These are phyloP conservation scores for Aspergillus egyptiacus DNA, from an alignment of 495 filamentous ascomycete species.

Conservation along the genomic window DNA sequence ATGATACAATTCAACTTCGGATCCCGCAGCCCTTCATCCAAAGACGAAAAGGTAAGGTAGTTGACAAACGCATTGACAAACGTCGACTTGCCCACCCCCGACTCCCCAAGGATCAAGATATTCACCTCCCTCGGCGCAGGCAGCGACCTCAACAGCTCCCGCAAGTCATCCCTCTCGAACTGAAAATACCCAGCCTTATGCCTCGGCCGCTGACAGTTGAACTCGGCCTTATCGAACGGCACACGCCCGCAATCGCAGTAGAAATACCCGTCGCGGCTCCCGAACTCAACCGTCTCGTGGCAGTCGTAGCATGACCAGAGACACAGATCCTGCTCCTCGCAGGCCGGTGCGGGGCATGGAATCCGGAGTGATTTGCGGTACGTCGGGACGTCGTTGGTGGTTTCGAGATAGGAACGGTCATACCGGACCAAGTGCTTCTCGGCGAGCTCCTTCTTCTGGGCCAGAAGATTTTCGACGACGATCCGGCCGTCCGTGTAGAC, in stretches of 20 bases:
- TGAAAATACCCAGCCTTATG: background rate
- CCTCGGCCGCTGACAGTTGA: background rate
- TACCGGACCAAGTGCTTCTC: conserved; percentile 1
- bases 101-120: conserved; percentile 6
- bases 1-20: conserved; percentile 9
- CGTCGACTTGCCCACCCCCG: conserved; percentile 7
- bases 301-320: conserved; percentile 4
- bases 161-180: background rate
- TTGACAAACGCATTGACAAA: conserved; percentile 11
- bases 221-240: background rate
- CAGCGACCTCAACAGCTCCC: background rate
- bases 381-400: conserved; percentile 2
- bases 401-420: background rate
- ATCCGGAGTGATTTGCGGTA: conserved; percentile 6
- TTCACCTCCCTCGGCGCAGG: conserved; percentile 6
- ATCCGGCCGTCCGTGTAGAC: background rate
- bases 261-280: conserved; percentile 6
- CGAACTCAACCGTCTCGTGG: conserved; percentile 7
- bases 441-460: conserved; percentile 7
- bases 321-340: background rate
- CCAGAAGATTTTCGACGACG: conserved; percentile 4
- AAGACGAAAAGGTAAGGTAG: conserved; percentile 6
- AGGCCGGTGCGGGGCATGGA: conserved; percentile 3
- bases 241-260: conserved; percentile 9
- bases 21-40: conserved; percentile 10